Conservation (phyloP, 2,329 filamentous ascomycete species). For the Monascus ruber region DNA sequence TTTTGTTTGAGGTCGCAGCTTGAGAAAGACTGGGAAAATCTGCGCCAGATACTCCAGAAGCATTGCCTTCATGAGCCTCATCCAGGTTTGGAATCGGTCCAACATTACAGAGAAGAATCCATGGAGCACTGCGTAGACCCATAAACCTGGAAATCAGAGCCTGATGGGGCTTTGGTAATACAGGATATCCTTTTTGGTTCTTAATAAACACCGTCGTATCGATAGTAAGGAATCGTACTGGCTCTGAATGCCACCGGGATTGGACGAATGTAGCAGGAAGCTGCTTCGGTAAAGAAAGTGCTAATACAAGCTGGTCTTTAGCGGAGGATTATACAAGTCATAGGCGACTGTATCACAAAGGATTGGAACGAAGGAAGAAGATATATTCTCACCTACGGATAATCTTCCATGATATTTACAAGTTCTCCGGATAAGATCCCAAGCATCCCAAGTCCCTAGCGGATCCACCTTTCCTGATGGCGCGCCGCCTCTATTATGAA, state of each 20-base stretch:
- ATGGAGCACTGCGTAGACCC: constrained; percentile 46
- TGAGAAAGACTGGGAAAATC: constrained; percentile 62
- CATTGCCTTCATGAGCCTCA: constrained; percentile 8
- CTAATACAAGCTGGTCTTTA: constrained; percentile 22
- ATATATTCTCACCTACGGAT: constrained; percentile 60
- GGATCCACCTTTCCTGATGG: constrained; percentile 48
- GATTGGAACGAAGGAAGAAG: not conserved
- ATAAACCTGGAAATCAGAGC: constrained; percentile 46
- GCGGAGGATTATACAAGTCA: no score
- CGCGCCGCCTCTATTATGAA: constrained; percentile 17
- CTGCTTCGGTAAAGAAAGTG: constrained; percentile 46
- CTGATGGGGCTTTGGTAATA: constrained; percentile 48
- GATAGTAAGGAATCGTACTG: constrained; percentile 45
- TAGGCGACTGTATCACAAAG: no score
- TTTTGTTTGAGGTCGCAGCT: constrained; percentile 41
- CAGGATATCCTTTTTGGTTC: constrained; percentile 48
- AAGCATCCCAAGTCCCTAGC: constrained; percentile 82
- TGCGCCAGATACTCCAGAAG: constrained; percentile 10
- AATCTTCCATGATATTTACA: constrained; percentile 78
- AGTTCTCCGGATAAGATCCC: constrained; percentile 74
- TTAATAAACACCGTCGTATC: constrained; percentile 43
- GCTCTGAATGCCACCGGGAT: constrained; percentile 53
- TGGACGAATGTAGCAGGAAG: constrained; percentile 47
- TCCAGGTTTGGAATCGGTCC: constrained; percentile 42
- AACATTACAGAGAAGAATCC: constrained; percentile 50